These are phyloP conservation scores for Tanozyma kutaoensis DNA, from an alignment of 805 yeast genomes.

Conservation along the genomic window DNA sequence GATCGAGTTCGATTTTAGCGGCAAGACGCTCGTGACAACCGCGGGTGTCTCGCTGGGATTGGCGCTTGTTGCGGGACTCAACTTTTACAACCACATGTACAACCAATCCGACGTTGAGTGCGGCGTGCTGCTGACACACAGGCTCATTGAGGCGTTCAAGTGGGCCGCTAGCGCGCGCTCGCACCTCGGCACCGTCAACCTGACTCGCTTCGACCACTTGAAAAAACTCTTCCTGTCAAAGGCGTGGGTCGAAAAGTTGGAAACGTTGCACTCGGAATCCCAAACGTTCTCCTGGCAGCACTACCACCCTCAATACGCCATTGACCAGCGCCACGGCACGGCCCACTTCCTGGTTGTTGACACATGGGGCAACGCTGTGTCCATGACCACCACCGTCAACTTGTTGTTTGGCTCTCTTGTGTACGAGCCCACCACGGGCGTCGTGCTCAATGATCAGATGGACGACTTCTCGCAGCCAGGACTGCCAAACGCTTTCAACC, in stretches of 20 bases:
- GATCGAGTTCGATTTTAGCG: constrained; percentile 8
- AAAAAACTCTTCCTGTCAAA: too few species aligned
- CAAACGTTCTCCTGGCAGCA: constrained; percentile 61
- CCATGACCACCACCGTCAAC: constrained; percentile 83
- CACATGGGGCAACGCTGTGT: constrained; percentile 58
- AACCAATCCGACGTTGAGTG: constrained; percentile 12
- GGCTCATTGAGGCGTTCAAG: constrained; percentile 77
- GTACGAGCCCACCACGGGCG: constrained; percentile 71
- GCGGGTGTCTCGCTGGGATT: constrained; percentile 78
- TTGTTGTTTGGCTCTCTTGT: constrained; percentile 72
- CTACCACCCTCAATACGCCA: constrained; percentile 69
- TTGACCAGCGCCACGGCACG: constrained; percentile 81
- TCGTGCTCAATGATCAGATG: constrained; percentile 82
- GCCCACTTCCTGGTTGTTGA: constrained; percentile 80
- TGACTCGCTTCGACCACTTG: too few species aligned
- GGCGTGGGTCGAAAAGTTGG: too few species aligned
- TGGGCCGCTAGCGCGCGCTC: constrained; percentile 85
- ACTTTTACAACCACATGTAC: constrained; percentile 27
- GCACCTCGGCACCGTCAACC: constrained; percentile 59
- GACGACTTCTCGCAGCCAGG: constrained; percentile 81
- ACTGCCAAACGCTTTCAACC: constrained; percentile 59
- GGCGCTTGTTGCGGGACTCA: constrained; percentile 64
- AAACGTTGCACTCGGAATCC: too few species aligned
- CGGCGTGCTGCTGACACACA: constrained; percentile 35
- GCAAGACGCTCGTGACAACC: constrained; percentile 25